Conservation (phyloP, 495 filamentous ascomycete genomes). For the Xylaria bambusicola region DNA sequence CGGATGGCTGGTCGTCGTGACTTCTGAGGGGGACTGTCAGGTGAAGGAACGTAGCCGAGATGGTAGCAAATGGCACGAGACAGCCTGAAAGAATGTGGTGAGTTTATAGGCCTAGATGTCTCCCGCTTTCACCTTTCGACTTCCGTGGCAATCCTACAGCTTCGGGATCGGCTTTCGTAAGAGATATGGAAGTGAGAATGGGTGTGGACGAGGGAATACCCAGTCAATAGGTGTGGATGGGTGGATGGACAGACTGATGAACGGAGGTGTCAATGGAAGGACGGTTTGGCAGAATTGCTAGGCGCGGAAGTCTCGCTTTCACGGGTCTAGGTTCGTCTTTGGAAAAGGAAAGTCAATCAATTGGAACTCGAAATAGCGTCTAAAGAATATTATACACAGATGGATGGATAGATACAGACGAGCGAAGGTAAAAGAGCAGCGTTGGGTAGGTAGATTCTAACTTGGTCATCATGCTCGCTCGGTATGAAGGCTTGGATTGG, state of each 20-base stretch:
- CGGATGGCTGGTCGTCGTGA: too few relatives aligned
- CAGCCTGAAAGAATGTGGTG: too few relatives aligned
- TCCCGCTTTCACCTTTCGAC: too few relatives aligned
- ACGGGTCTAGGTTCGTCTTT: conserved; percentile 1
- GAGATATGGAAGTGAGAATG: too few relatives aligned
- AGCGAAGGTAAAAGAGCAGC: neutral
- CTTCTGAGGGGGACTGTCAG: too few relatives aligned
- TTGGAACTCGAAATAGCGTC: conserved; percentile 13
- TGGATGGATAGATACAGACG: conserved; percentile 9
- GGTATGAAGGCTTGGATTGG: conserved; percentile 23
- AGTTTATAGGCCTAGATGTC: too few relatives aligned
- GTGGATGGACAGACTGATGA: neutral
- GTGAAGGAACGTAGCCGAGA: too few relatives aligned
- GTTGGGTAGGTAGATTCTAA: neutral
- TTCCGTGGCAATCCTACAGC: too few relatives aligned
- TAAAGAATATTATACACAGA: conserved; percentile 17
- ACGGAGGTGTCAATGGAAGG: neutral
- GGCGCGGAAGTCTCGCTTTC: neutral
- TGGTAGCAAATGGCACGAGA: too few relatives aligned
- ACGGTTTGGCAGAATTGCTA: neutral
- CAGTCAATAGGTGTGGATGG: neutral
- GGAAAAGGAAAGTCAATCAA: conserved; percentile 18
- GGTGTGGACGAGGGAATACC: too few relatives aligned
- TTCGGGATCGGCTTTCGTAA: too few relatives aligned
- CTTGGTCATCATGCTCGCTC: conserved; percentile 10